Conservation (phyloP, 2,329 filamentous ascomycete genomes). For the Seiridium cupressi region DNA sequence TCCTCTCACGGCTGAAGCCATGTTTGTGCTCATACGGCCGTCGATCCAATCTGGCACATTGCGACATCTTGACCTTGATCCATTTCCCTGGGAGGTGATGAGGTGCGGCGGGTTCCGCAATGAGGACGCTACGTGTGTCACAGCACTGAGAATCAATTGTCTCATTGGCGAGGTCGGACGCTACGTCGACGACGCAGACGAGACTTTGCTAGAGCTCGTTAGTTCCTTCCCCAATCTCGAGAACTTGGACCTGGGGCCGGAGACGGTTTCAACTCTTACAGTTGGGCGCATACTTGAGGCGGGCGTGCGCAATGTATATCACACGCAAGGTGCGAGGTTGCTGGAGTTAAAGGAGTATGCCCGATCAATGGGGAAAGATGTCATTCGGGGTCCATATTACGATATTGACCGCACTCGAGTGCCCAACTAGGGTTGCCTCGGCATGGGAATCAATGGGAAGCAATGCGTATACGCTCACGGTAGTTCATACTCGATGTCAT, state of each 20-base stretch:
- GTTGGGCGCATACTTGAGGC: not conserved
- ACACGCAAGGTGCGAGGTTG: not conserved
- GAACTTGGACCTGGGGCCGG: not conserved
- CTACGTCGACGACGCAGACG: not conserved
- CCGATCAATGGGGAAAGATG: not conserved
- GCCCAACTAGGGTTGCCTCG: too few species aligned
- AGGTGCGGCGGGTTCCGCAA: not conserved
- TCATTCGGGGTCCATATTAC: not conserved
- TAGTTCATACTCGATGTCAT: too few species aligned
- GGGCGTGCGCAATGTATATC: not conserved
- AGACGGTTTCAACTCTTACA: not conserved
- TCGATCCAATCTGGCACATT: not conserved
- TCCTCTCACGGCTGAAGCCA: not conserved
- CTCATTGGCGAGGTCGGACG: not conserved
- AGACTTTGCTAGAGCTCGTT: not conserved
- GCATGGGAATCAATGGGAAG: too few species aligned
- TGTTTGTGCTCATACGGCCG: not conserved
- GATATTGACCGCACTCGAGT: not conserved
- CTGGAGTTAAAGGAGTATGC: not conserved
- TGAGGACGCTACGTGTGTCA: not conserved
- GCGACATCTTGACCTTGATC: not conserved
- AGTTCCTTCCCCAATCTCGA: slow-evolving; percentile 1
- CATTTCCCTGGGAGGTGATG: not conserved
- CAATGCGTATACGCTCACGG: too few species aligned
- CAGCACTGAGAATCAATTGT: not conserved